Conservation (phyloP, 2,329 filamentous ascomycete species). For the Penicillium sp. region DNA sequence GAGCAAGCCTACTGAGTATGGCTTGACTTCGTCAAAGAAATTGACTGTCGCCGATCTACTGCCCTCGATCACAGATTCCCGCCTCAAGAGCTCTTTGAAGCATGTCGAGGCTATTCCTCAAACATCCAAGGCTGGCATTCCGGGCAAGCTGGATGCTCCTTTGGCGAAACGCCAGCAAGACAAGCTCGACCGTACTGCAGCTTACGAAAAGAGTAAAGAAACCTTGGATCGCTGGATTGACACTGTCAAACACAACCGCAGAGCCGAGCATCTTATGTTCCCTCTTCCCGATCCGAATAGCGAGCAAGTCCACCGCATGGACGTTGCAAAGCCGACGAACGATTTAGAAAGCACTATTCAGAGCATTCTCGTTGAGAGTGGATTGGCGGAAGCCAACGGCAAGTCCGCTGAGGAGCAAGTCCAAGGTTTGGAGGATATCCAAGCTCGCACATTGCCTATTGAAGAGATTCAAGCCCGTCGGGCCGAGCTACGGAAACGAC, state of each 20-base stretch:
- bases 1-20: conserved; percentile 61
- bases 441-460: conserved; percentile 70
- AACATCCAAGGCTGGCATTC: conserved; percentile 57
- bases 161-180: conserved; percentile 85
- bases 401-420: conserved; percentile 64
- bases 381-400: conserved; percentile 61
- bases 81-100: conserved; percentile 77
- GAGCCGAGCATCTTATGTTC: conserved; percentile 87
- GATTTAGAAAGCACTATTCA: conserved; percentile 85
- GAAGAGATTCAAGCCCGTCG: conserved; percentile 72
- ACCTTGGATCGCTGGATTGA: conserved; percentile 89
- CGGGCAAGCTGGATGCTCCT: conserved; percentile 76
- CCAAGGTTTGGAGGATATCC: conserved; percentile 67
- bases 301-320: conserved; percentile 55
- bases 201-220: conserved; percentile 88
- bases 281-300: conserved; percentile 74
- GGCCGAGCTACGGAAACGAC: conserved; percentile 72
- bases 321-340: conserved; percentile 64
- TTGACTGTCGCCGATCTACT: conserved; percentile 76
- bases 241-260: conserved; percentile 89
- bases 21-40: conserved; percentile 61
- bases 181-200: conserved; percentile 74
- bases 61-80: conserved; percentile 68
- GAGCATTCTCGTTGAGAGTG: conserved; percentile 85
- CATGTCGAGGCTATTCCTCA: conserved; percentile 54